Evolutionary conservation across 176 grass and related monocot genomes (phyloP).

Genomic region (Elaeis guineensis): DNA sequence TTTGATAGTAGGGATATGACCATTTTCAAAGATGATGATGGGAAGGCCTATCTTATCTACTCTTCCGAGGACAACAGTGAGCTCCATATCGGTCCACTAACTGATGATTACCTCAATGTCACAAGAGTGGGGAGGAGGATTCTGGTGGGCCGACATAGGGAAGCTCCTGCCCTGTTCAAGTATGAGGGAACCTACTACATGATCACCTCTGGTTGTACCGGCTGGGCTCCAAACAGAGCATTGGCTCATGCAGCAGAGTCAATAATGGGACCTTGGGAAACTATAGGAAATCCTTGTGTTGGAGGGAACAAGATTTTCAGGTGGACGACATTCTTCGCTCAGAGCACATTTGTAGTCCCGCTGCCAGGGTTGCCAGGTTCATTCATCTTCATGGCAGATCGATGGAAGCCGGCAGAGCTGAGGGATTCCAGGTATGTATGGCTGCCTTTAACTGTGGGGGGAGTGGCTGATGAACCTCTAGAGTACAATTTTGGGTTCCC

Average conservation of each 20-base stretch:
- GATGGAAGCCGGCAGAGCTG: conserved; percentile 84
- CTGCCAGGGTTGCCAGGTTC: conserved; percentile 53
- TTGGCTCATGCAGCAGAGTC: conserved; percentile 69
- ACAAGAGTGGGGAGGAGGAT: conserved; percentile 40
- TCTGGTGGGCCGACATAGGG: conserved; percentile 61
- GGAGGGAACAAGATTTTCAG: conserved; percentile 78
- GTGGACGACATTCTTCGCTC: conserved; percentile 81
- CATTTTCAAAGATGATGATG: conserved; percentile 90
- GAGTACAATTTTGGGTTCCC: conserved; percentile 96
- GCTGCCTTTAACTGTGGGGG: conserved; percentile 71
- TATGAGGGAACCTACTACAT: conserved; percentile 86
- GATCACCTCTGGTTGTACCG: conserved; percentile 83
- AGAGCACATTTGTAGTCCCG: conserved; percentile 81
- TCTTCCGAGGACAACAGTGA: conserved; percentile 89
- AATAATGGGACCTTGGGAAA: conserved; percentile 90
- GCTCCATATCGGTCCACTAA: conserved; percentile 70
- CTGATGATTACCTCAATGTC: conserved; percentile 82
- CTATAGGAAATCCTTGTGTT: conserved; percentile 67
- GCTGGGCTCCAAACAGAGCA: conserved; percentile 86
- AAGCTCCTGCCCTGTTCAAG: conserved; percentile 84
- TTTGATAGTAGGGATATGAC: conserved; percentile 96
- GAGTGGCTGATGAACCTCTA: conserved; percentile 64
- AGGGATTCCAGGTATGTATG: conserved; percentile 79
- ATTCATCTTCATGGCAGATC: conserved; percentile 97
- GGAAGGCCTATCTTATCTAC: conserved; percentile 85